Base-by-base conservation (phyloP, 129 eudicot genomes). In the Centrapalus pauciflorus region DNA sequence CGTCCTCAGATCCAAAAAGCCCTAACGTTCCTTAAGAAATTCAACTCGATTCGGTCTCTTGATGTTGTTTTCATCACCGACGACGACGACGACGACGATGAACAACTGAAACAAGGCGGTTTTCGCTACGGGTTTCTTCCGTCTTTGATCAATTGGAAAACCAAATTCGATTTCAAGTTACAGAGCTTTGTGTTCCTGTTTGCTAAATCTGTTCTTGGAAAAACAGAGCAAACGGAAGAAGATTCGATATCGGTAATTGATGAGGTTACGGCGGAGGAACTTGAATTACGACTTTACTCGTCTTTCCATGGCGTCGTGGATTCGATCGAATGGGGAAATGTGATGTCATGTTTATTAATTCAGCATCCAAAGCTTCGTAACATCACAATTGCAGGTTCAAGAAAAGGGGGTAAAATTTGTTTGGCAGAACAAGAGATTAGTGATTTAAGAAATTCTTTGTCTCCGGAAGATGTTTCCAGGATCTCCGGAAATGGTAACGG, bases 291-390 rank as follows among this genome's bases (percentile, higher is more conserved):
- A 7, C 71, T 72, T 16, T 72, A 72, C 60, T 72, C 77, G 2
- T 62, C 77, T 0, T 72, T 72, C 26, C 77, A 72, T 29, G 77
- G 77, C 4, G 77, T 72, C 4, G 77, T 72, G 17, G 77, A 72
- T 51, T 72, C 77, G 2, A 72, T 72, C 32, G 77, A 72, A 51
- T 72, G 77, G 77, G 77, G 77, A 46, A 72, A 72, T 27, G 77
- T 62, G 5, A 72, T 72, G 77, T 72, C 77, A 6, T 62, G 77
- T 37, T 37, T 72, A 4, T 54, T 72, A 13, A 46, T 72, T 11
- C 77, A 72, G 34, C 77, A 72, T 27, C 77, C 70, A 12, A 17
- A 25, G 77, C 77, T 72, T 62, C 7, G 21, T 35, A 64, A 63
- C 7, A 37, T 72, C 64, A 52, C 71, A 1, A 63, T 72, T 12